phyloP scores from a whole-genome alignment of 1,139 yeast species.

The Geotrichum europaeum region DNA sequence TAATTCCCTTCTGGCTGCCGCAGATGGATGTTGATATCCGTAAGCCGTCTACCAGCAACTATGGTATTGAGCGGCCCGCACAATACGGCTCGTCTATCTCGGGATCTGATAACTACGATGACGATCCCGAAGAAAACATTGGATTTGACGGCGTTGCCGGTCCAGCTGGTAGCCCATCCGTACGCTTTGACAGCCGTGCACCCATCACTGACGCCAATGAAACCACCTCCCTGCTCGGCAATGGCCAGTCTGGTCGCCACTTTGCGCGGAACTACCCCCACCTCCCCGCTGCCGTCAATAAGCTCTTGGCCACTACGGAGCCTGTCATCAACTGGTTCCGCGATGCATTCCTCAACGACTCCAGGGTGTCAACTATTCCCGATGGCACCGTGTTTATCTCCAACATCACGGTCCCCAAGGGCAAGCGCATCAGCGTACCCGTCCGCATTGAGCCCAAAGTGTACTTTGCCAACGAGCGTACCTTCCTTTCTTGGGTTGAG shows the following conservation, averaged over 20 bases:
- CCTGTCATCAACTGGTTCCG: constrained; percentile 25
- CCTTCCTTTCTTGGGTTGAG: constrained; percentile 93
- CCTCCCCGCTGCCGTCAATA: constrained; percentile 8
- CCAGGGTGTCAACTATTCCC: constrained; percentile 67
- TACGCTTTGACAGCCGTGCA: constrained; percentile 27
- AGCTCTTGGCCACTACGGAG: constrained; percentile 1
- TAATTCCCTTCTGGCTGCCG: constrained; percentile 97
- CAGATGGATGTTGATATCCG: constrained; percentile 95
- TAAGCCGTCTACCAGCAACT: constrained; percentile 69
- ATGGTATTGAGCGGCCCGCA: constrained; percentile 56
- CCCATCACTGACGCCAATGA: constrained; percentile 27
- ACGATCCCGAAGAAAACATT: constrained; percentile 40
- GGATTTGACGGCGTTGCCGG: constrained; percentile 27
- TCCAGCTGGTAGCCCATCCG: constrained; percentile 19
- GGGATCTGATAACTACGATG: constrained; percentile 39
- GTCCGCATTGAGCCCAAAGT: constrained; percentile 98
- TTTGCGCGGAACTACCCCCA: constrained; percentile 13
- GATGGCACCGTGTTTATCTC: constrained; percentile 72
- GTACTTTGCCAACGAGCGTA: constrained; percentile 96
- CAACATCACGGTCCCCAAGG: constrained; percentile 51
- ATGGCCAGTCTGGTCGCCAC: constrained; percentile 14
- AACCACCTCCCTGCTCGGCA: constrained; percentile 28
- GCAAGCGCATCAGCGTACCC: constrained; percentile 90
- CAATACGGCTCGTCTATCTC: constrained; percentile 38
- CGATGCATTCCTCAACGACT: constrained; percentile 33